Conservation (phyloP, 139 green algal species). For the Haematococcus sp. region DNA sequence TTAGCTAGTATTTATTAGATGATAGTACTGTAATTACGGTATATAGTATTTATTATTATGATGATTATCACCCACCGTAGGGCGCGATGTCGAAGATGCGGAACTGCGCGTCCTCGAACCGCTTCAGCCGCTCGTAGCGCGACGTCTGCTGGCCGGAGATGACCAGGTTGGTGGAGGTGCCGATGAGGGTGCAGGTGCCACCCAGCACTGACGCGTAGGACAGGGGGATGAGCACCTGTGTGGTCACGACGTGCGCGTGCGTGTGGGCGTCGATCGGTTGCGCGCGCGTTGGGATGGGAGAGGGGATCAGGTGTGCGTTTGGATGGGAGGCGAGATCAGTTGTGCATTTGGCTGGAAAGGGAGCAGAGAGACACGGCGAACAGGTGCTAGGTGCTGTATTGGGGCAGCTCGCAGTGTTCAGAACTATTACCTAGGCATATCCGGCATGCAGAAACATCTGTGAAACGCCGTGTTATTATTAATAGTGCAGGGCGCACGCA, state of each 20-base stretch:
- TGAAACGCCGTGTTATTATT: no score
- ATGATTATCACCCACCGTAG: constrained; percentile 54
- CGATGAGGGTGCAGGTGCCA: constrained; percentile 78
- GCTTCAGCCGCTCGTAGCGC: background rate
- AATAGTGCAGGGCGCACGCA: constrained; percentile 5
- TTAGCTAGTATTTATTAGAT: no score
- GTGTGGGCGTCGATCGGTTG: background rate
- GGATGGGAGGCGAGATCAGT: background rate
- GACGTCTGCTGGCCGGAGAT: constrained; percentile 39
- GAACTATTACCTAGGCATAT: no score
- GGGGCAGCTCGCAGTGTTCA: constrained; percentile 8
- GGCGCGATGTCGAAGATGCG: constrained; percentile 59
- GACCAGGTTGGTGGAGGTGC: constrained; percentile 82
- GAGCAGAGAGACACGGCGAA: background rate
- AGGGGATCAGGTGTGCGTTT: background rate
- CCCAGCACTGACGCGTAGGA: constrained; percentile 73
- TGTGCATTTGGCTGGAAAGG: background rate
- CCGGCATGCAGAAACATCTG: no score
- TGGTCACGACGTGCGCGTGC: no score
- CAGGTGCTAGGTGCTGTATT: background rate
- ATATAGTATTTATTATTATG: no score
- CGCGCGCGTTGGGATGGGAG: constrained; percentile 11
- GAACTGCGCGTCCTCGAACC: background rate
- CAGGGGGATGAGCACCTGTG: constrained; percentile 70
- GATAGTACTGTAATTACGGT: no score